A percentile compares a stretch with the other conserved stretches of the same genome.
These are phyloP conservation scores for Coemansia sp. DNA, from an alignment of 192 early-diverging fungal genomes.

Conservation along the genomic window DNA sequence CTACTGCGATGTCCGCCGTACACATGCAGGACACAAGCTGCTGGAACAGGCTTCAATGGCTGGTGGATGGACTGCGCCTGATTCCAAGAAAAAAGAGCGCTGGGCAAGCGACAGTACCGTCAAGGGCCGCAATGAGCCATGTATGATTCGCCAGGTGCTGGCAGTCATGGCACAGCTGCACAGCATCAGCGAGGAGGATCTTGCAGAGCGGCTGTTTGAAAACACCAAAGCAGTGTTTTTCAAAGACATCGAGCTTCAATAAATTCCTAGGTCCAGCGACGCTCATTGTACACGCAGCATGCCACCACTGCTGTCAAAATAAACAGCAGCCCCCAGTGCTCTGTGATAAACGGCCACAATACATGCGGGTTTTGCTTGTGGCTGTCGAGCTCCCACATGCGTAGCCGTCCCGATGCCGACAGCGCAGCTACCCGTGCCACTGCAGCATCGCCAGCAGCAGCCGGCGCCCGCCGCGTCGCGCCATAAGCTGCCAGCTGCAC, in stretches of 20 bases:
- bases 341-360: slow-evolving; percentile 52
- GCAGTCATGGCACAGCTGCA: slow-evolving; percentile 65
- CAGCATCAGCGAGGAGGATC: slow-evolving; percentile 47
- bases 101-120: slow-evolving; percentile 57
- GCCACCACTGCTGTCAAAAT: slow-evolving; percentile 44
- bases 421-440: slow-evolving; percentile 30
- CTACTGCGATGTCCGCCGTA: slow-evolving; percentile 86
- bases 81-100: slow-evolving; percentile 73
- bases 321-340: slow-evolving; percentile 53
- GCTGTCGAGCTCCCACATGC: slow-evolving; percentile 50
- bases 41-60: slow-evolving; percentile 17
- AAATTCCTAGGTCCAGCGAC: slow-evolving; percentile 36
- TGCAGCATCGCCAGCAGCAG: slow-evolving; percentile 4
- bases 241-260: background rate
- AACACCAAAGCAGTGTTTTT: slow-evolving; percentile 74
- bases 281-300: slow-evolving; percentile 53
- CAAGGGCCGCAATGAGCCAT: slow-evolving; percentile 86
- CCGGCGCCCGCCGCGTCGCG: background rate
- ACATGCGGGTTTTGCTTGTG: slow-evolving; percentile 44
- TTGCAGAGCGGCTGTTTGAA: slow-evolving; percentile 62
- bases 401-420: slow-evolving; percentile 30
- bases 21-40: slow-evolving; percentile 74
- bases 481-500: slow-evolving; percentile 15
- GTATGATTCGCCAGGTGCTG: slow-evolving; percentile 71
- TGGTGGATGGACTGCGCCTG: slow-evolving; percentile 28